Evolutionary conservation across 1,284 basidiomycete genomes (phyloP), one percentile per base, ranked within the genome.

Genomic region (Austroboletus novae-zelandiae): DNA sequence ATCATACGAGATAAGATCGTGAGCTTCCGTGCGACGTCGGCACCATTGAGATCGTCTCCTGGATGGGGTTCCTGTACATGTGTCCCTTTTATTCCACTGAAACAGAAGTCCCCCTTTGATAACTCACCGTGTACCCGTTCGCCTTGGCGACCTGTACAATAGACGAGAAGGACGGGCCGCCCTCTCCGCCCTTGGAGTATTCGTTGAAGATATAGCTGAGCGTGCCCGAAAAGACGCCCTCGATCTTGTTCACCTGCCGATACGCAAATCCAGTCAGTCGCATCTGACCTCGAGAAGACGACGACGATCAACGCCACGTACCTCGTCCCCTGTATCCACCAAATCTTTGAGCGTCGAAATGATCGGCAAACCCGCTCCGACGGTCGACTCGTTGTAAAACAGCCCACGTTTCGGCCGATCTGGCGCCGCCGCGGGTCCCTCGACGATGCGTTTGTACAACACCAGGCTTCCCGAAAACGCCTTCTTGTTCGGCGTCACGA

Each of bases 201-300:
- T 94, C 87, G 74, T 99, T 99, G 80, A 99, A 99, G 73, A 99
- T 98, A 76, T 99, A 99, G 66, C 89, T 93, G 76, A 99, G 84
- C 1, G 96, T 99, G 4, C 96, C 96, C 9, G 90, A 94, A 70
- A 96, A 88, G 37, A 96, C 92, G 36, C 89, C 89, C 68, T 91
- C 89, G 56, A 91, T 88, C 72, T 86, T 90, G 54, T 74, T 72
- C 54, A 91, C 73, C 89, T 91, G 53, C 40, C 23, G 32, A 20
- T 51, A n/a, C 9, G 25, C 23, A 39, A 34, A 39, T 18, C 14
- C 25, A 43, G 41, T 15, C 44, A 27, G 31, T 53, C 32, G 55
- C 27, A 2, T 47, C 40, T 46, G 29, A 6, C 4, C 13, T 9
- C 4, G 14, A 27, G 15, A 14, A 41, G 10, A 14, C 35, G 35